Base-by-base conservation (phyloP, 2,329 filamentous ascomycete genomes). In the Beauveria varroae region DNA sequence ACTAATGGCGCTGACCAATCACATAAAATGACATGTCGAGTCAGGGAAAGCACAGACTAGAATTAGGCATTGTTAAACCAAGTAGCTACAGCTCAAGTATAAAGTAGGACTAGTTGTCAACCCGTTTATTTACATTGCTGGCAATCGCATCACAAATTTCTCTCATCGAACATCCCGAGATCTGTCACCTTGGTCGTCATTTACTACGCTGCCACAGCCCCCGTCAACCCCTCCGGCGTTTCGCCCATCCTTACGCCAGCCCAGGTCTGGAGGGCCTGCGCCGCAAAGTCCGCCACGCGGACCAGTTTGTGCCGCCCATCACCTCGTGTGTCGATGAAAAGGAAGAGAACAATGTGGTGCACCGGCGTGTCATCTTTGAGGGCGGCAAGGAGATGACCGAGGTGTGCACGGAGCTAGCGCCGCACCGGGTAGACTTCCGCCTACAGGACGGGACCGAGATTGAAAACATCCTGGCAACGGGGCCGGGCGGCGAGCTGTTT, bases 361-460 rank as follows among this genome's bases (percentile, higher is more conserved):
- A 44, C 26, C 68, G 69, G 62, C 57, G 60, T 26, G 67, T 72
- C 8, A 52, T 68, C 18, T 67, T 69, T 3, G 63, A 69, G 30
- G 41, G 57, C 61, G 37, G 18, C 51, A 43, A 47, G 20, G 44
- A 57, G 51, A 63, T 71, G 24, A 60, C 41, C 16, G 72, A 75
- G 64, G 67, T 69, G 22, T 74, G 72, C 68, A 68, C 61, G 16
- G 66, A 70, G 62, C 65, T 67, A 26, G 53, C 67, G 50, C 72
- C 72, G 16, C 63, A 62, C 58, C 64, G 69, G n/a, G 66, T 73
- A 10, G 68, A 71, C 50, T 75, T 71, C 59, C 49, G 49, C 40
- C 66, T 71, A 43, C 67, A 71, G 10, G 68, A 71, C 28, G 72
- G 73, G 34, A 70, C 68, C 51, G 66, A 63, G 50, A 67, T 75